These are phyloP conservation scores for Zymoseptoria tritici DNA, from an alignment of 2,329 filamentous ascomycete genomes.

Conservation along the genomic window DNA sequence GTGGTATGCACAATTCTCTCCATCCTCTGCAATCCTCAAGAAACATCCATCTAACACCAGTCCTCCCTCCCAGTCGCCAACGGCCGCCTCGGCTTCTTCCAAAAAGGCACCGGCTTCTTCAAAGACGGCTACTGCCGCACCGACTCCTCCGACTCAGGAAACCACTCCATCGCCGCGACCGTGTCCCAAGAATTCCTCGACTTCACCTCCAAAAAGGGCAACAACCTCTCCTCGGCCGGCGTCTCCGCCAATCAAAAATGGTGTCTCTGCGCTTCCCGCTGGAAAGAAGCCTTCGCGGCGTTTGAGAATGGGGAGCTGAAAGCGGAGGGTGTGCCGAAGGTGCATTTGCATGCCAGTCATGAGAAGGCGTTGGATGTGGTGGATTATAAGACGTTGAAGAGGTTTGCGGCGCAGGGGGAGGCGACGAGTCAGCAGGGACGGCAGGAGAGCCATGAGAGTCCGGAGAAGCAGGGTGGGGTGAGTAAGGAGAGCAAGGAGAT, in stretches of 20 bases:
- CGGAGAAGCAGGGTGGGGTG: conserved; percentile 3
- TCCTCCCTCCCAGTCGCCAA: conserved; percentile 2
- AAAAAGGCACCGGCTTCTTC: conserved; percentile 10
- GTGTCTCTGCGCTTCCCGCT: conserved; percentile 12
- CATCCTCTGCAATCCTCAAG: background rate
- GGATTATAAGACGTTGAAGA: conserved; percentile 9
- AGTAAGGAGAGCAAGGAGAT: conserved; percentile 16
- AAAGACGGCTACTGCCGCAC: conserved; percentile 13
- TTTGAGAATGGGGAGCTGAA: conserved; percentile 4
- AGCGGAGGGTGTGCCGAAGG: conserved; percentile 12
- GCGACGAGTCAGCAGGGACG: conserved; percentile 7
- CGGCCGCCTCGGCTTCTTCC: conserved; percentile 9
- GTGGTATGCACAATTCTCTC: no score
- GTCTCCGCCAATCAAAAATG: conserved; percentile 12
- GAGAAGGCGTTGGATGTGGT: conserved; percentile 14
- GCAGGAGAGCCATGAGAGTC: conserved; percentile 9
- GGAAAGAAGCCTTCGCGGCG: conserved; percentile 9
- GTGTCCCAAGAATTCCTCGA: conserved; percentile 13
- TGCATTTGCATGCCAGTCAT: conserved; percentile 11
- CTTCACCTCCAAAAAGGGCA: conserved; percentile 9
- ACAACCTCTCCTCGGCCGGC: conserved; percentile 8
- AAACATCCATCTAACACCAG: background rate
- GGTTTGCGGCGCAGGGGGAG: conserved; percentile 13
- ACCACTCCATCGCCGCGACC: conserved; percentile 15
- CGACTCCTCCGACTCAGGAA: conserved; percentile 3